Percentiles rank a stretch among this genome's conserved stretches.
Evolutionary conservation across 2,329 filamentous ascomycete species (phyloP).

Genomic region (Xylariaceae sp.): DNA sequence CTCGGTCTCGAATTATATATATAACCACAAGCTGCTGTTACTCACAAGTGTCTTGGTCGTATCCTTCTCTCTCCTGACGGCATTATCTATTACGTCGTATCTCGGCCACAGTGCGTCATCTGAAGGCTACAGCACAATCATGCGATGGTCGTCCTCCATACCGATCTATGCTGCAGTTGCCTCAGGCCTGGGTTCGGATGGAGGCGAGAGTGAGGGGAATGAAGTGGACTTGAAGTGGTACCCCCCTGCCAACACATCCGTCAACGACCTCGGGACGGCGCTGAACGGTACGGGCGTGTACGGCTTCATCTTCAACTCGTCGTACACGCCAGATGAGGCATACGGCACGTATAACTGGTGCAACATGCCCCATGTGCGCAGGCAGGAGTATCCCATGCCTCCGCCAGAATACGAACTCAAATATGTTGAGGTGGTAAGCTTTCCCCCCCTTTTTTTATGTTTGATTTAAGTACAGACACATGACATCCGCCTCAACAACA

Average conservation of each 20-base stretch:
- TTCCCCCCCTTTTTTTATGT: constrained; percentile 9
- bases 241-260: constrained; percentile 45
- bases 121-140: too few relatives aligned
- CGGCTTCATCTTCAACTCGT: constrained; percentile 69
- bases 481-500: neutral
- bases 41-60: too few relatives aligned
- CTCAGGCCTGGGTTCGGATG: neutral
- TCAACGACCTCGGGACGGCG: constrained; percentile 57
- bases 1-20: too few relatives aligned
- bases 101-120: too few relatives aligned
- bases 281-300: constrained; percentile 56
- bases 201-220: neutral
- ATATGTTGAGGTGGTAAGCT: constrained; percentile 69
- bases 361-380: constrained; percentile 81
- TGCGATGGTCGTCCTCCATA: neutral
- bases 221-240: constrained; percentile 49
- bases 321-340: constrained; percentile 46
- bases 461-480: neutral
- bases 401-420: constrained; percentile 54
- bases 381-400: constrained; percentile 55
- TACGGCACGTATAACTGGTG: constrained; percentile 75
- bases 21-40: too few relatives aligned
- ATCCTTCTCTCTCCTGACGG: too few relatives aligned
- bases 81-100: too few relatives aligned
- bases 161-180: too few relatives aligned